Percentiles rank a stretch among this genome's conserved stretches.
Conservation (phyloP, 179 eudicot genomes). For the Silene coronaria region DNA sequence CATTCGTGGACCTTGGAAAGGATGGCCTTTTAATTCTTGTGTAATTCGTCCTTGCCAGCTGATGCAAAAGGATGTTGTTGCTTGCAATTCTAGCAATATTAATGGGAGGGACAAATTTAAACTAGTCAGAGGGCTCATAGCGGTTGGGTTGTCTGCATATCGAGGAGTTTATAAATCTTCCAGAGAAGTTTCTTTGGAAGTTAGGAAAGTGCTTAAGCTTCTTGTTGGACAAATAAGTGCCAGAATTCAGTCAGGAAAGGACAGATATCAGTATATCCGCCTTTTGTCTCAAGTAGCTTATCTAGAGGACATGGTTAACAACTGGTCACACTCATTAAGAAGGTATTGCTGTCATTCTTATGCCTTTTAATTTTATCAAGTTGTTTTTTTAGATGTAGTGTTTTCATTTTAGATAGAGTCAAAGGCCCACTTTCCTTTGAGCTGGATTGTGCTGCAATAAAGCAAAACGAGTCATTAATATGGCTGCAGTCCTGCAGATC, state of each 20-base stretch:
- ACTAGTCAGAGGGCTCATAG: conserved; percentile 72
- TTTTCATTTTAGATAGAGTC: neutral
- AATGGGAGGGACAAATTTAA: conserved; percentile 48
- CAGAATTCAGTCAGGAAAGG: conserved; percentile 74
- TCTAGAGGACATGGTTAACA: conserved; percentile 78
- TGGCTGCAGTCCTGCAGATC: no score
- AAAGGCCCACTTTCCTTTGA: neutral
- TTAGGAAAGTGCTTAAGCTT: conserved; percentile 73
- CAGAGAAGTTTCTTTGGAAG: conserved; percentile 64
- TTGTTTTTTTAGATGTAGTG: neutral
- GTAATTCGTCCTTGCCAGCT: conserved; percentile 58
- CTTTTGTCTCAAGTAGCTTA: conserved; percentile 86
- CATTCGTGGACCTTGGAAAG: conserved; percentile 80
- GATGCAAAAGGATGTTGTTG: conserved; percentile 32
- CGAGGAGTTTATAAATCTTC: conserved; percentile 69
- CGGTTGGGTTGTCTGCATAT: conserved; percentile 85
- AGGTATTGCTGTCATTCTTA: conserved; percentile 42
- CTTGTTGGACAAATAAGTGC: conserved; percentile 54
- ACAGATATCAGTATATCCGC: conserved; percentile 50
- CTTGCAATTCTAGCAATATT: conserved; percentile 36
- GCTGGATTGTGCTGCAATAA: neutral
- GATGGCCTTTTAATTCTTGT: conserved; percentile 97
- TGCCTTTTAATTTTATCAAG: neutral
- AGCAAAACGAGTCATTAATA: neutral
- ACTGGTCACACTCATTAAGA: conserved; percentile 73